These are phyloP conservation scores for Periconia digitata DNA, from an alignment of 2,329 filamentous ascomycete genomes.

Conservation along the genomic window DNA sequence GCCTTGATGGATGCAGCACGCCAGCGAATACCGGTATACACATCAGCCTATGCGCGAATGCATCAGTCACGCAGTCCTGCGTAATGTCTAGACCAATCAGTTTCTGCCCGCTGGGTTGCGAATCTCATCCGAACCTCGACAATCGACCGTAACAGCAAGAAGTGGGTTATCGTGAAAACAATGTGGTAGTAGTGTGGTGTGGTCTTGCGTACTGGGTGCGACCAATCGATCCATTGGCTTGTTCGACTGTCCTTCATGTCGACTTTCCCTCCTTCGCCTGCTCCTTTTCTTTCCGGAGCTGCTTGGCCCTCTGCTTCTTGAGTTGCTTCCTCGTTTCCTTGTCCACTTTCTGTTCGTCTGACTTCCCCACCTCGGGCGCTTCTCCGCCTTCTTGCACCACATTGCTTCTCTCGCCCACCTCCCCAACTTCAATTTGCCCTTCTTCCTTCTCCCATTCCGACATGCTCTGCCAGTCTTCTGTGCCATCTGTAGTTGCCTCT, in stretches of 20 bases:
- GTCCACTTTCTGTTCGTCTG: slow-evolving; percentile 36
- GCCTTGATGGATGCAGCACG: no score
- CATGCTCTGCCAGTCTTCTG: slow-evolving; percentile 45
- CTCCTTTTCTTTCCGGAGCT: slow-evolving; percentile 44
- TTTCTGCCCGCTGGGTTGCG: no score
- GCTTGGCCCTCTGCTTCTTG: slow-evolving; percentile 57
- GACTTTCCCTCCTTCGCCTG: slow-evolving; percentile 29
- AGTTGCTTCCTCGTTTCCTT: slow-evolving; percentile 57
- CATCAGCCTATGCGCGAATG: no score
- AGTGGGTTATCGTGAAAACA: no score
- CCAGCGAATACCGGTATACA: no score
- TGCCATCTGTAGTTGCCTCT: slow-evolving; percentile 6
- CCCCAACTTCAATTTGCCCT: slow-evolving; percentile 45
- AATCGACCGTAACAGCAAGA: no score
- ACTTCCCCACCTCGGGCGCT: slow-evolving; percentile 29
- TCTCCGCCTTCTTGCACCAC: slow-evolving; percentile 32
- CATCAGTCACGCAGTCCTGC: no score
- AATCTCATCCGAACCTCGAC: no score
- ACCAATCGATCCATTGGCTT: background rate
- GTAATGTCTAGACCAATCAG: no score
- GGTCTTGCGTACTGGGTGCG: background rate
- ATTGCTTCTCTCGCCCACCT: slow-evolving; percentile 41
- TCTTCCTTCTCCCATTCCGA: slow-evolving; percentile 47
- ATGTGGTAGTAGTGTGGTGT: background rate
- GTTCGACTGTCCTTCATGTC: no score